Evolutionary conservation across 805 yeast species (phyloP), one percentile per base, ranked within the genome.

Genomic region (Saccharomycopsis sp.): DNA sequence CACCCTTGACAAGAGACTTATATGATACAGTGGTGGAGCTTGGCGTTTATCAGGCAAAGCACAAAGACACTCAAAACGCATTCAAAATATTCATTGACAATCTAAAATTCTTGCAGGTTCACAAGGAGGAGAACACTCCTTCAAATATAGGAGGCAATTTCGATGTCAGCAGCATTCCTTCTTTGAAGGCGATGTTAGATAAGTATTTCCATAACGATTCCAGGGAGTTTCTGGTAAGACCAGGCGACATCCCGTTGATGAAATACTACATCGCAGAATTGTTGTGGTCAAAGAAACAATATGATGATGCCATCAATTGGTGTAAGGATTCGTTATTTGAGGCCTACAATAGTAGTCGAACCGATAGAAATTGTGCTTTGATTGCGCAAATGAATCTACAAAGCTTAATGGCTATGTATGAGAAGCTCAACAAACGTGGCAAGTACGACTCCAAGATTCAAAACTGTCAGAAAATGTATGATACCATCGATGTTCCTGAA

Each of bases 221-320:
- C 29, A 57, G 63, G 5, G 46, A 65, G n/a, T 63, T 60, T 54
- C 59, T 52, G 5, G 57, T 54, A 9, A 56, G 61, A 7, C 51
- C 37, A 37, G 41, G 61, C 52, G 52, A 63, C 57, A 66, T 69
- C 3, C 77, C 80, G 4, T 60, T 76, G 51, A 55, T 77, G 40
- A 74, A 74, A 62, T 67, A 73, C 41, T 75, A 76, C 61, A 64
- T 76, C 5, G 73, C 79, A 50, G 80, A 78, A 61, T 62, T 78
- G 3, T 59, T 77, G 1, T 77, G 77, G 73, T 64, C 64, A 37
- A 68, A 71, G 34, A 70, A 70, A 0, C 55, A 70, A 1, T 62
- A 67, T 2, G 48, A 62, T 3, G 68, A 71, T 50, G 75, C 80
- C 0, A 66, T 76, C n/a, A 72, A 72, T 57, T 70, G 75, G 68